phyloP scores from a whole-genome alignment of 208 protist species.

The Crithidia sp. region DNA sequence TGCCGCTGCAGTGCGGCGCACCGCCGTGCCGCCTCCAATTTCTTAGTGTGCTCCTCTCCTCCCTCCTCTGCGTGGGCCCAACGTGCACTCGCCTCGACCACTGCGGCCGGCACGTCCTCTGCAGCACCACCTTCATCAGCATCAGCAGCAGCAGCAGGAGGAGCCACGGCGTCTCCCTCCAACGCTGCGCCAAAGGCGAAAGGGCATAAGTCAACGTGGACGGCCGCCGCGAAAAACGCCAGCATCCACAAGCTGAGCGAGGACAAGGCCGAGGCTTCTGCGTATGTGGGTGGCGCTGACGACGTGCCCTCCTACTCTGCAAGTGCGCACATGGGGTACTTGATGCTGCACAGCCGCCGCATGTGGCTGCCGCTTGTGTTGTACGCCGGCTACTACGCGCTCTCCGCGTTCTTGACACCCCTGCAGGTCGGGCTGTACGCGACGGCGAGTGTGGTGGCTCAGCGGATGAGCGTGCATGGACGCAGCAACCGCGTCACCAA shows the following conservation, averaged over 20 bases:
- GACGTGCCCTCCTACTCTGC: constrained; percentile 70
- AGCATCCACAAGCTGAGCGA: constrained; percentile 59
- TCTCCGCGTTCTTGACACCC: constrained; percentile 29
- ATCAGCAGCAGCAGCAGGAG: no score
- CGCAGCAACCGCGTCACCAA: constrained; percentile 51
- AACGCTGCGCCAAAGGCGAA: not conserved
- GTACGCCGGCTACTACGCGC: constrained; percentile 38
- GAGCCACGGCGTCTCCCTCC: not conserved
- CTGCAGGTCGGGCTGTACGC: constrained; percentile 49
- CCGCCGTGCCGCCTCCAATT: no score
- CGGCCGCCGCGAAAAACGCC: not conserved
- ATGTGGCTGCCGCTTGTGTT: constrained; percentile 70
- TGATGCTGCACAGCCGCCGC: constrained; percentile 66
- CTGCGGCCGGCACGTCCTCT: no score
- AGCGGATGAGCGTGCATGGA: constrained; percentile 70
- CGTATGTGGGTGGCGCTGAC: constrained; percentile 47
- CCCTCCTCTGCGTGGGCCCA: no score
- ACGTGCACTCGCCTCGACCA: no score
- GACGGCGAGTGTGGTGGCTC: constrained; percentile 56
- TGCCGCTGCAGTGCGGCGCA: no score
- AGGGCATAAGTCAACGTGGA: constrained; percentile 2
- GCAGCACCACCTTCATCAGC: no score
- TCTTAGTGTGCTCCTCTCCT: no score
- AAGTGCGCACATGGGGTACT: constrained; percentile 52
- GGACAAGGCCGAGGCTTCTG: constrained; percentile 67